phyloP scores from a whole-genome alignment of 2,329 filamentous ascomycete genomes.

The Tolypocladium ovalisporum region DNA sequence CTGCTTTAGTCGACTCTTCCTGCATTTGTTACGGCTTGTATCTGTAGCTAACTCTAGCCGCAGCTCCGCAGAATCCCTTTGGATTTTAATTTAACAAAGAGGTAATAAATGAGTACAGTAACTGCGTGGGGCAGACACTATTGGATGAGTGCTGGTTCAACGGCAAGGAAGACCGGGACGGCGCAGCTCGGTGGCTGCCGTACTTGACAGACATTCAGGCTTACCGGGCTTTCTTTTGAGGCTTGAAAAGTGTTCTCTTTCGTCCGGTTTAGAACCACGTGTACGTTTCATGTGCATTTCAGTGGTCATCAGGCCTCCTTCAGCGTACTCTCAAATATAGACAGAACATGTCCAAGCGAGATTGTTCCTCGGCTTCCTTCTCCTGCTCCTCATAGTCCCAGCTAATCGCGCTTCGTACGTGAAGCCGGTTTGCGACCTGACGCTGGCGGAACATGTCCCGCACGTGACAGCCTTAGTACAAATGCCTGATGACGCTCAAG shows the following conservation, averaged over 20 bases:
- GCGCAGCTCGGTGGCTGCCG: not conserved
- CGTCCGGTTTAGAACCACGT: not conserved
- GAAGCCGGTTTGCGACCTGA: not conserved
- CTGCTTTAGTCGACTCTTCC: constrained; percentile 22
- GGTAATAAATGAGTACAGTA: not conserved
- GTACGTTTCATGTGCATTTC: not conserved
- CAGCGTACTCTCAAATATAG: not conserved
- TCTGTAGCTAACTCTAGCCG: constrained; percentile 6
- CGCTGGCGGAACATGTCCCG: not conserved
- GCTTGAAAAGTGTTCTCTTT: not conserved
- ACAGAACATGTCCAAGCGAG: not conserved
- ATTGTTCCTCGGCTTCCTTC: not conserved
- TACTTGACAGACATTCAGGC: not conserved
- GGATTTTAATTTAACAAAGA: constrained; percentile 30
- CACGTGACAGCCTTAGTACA: not conserved
- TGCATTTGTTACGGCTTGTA: not conserved
- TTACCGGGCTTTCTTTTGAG: not conserved
- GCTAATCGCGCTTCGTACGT: not conserved
- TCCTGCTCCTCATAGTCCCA: not conserved
- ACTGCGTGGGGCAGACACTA: not conserved
- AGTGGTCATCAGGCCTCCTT: not conserved
- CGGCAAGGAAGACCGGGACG: not conserved
- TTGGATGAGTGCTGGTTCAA: not conserved
- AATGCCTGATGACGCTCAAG: not conserved
- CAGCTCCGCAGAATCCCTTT: constrained; percentile 44